Conservation (phyloP, 371 early-diverging fungal species). For the Choanephora cucurbitarum region DNA sequence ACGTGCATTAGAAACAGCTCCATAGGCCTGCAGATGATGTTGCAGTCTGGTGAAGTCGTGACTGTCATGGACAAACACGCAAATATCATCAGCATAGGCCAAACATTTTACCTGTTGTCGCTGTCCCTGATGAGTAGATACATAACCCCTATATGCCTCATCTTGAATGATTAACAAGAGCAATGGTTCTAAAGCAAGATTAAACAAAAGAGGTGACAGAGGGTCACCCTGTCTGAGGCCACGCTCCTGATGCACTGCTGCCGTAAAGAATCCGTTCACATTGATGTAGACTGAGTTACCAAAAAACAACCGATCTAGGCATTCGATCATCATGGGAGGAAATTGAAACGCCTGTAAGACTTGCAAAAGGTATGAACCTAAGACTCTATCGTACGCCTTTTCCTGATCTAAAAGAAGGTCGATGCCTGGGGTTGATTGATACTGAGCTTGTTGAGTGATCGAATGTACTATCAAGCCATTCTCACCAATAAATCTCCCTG, state of each 20-base stretch:
- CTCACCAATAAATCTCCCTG: too few relatives aligned
- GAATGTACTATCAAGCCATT: too few relatives aligned
- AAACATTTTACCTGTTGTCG: not conserved
- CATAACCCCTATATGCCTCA: too few relatives aligned
- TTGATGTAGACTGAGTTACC: not conserved
- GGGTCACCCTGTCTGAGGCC: slow-evolving; percentile 18
- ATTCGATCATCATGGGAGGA: not conserved
- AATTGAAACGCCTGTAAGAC: not conserved
- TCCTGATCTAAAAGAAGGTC: too few relatives aligned
- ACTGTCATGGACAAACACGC: not conserved
- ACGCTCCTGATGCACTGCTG: not conserved
- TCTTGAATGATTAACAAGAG: not conserved
- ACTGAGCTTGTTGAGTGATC: too few relatives aligned
- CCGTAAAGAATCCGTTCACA: too few relatives aligned
- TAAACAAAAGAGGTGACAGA: slow-evolving; percentile 15
- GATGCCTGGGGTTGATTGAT: too few relatives aligned
- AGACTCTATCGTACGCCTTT: slow-evolving; percentile 4
- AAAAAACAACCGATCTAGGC: not conserved
- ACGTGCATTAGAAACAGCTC: slow-evolving; percentile 6
- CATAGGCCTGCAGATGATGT: not conserved
- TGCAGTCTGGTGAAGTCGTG: not conserved
- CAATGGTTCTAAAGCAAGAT: slow-evolving; percentile 20
- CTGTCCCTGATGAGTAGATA: too few relatives aligned
- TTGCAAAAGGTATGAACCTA: slow-evolving; percentile 1
- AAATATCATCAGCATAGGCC: slow-evolving; percentile 12